Conservation (phyloP, 768 basidiomycete genomes). For the Phanerodontia chrysosporium region DNA sequence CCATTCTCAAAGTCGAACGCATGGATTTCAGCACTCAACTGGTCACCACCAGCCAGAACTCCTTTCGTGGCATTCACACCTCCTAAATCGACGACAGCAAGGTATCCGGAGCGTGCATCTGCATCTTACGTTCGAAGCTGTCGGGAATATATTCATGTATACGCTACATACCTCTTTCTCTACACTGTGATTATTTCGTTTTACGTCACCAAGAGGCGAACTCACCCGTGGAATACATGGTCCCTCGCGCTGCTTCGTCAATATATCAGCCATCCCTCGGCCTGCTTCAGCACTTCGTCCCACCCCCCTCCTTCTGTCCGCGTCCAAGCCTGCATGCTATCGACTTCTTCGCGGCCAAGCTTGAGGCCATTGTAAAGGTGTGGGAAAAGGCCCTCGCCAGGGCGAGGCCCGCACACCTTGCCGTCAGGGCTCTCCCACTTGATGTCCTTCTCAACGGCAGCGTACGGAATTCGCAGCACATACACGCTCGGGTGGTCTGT, state of each 20-base stretch:
- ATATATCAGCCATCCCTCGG: constrained; percentile 21
- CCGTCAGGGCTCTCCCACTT: constrained; percentile 26
- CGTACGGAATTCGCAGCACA: constrained; percentile 23
- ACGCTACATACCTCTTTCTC: background rate
- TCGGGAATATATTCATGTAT: no score
- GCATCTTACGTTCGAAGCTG: no score
- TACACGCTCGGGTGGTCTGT: constrained; percentile 19
- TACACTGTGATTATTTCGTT: background rate
- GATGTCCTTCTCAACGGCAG: constrained; percentile 18
- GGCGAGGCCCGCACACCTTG: constrained; percentile 19
- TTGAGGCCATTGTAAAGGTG: constrained; percentile 18
- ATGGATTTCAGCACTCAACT: no score
- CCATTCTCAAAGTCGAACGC: no score
- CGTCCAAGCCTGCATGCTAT: constrained; percentile 14
- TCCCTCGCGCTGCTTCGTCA: background rate
- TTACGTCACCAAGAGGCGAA: background rate
- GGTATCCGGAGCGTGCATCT: background rate
- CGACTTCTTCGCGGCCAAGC: constrained; percentile 20
- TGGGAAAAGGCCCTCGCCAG: constrained; percentile 21
- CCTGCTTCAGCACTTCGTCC: constrained; percentile 20
- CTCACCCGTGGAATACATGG: background rate
- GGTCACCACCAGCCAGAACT: no score
- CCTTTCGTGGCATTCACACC: no score
- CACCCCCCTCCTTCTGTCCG: constrained; percentile 15
- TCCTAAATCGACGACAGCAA: no score